A percentile compares a stretch with the other conserved stretches of the same genome.
phyloP scores from a whole-genome alignment of 1,284 basidiomycete genomes.

The Cryptococcus sp. region DNA sequence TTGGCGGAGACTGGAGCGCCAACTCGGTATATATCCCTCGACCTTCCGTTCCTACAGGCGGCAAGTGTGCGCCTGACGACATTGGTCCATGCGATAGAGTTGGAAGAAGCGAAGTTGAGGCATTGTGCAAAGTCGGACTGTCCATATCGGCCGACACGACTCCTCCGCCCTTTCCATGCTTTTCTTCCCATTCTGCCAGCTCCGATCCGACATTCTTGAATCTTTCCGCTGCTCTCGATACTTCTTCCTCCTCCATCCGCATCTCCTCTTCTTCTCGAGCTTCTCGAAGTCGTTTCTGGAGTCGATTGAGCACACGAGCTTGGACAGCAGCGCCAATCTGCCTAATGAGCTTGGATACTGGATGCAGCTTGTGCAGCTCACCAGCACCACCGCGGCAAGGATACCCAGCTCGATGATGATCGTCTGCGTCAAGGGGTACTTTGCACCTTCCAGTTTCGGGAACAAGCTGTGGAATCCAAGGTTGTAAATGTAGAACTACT shows the following conservation, averaged over 20 bases:
- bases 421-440: slow-evolving; percentile 78
- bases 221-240: slow-evolving; percentile 65
- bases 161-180: slow-evolving; percentile 55
- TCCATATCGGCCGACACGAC: background rate
- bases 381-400: slow-evolving; percentile 59
- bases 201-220: slow-evolving; percentile 66
- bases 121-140: background rate
- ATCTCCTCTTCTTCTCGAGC: slow-evolving; percentile 66
- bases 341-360: slow-evolving; percentile 1
- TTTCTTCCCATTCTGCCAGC: slow-evolving; percentile 77
- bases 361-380: slow-evolving; percentile 17
- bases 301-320: slow-evolving; percentile 71
- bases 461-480: slow-evolving; percentile 68
- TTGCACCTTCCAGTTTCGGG: slow-evolving; percentile 64
- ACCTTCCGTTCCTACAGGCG: slow-evolving; percentile 2
- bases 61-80: background rate
- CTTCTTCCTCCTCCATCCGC: slow-evolving; percentile 66
- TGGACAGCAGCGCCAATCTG: slow-evolving; percentile 81
- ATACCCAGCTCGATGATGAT: slow-evolving; percentile 93
- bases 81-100: background rate
- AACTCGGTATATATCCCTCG: slow-evolving; percentile 12
- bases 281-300: slow-evolving; percentile 70
- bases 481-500: slow-evolving; percentile 85
- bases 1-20: slow-evolving; percentile 11
- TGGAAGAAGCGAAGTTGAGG: background rate